Base-by-base conservation (phyloP, 805 yeast genomes). In the Yamadazyma paraphyllophila region DNA sequence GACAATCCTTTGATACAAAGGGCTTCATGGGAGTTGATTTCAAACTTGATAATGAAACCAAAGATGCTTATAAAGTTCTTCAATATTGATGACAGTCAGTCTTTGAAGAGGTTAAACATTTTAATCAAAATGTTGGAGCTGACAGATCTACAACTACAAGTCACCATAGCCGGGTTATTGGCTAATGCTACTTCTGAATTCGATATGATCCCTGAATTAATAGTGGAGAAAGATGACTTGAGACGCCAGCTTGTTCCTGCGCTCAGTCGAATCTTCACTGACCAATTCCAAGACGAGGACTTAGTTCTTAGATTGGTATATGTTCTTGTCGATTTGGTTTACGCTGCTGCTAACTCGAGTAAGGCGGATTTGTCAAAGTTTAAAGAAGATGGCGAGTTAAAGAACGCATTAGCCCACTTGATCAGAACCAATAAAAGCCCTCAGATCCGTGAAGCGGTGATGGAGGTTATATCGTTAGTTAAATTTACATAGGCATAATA, bases 11-110 rank as follows among this genome's bases (percentile, higher is more conserved):
- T 70, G 43, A 60, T 86, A 3, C 88, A 83, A 57, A 67, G 78
- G 41, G 80, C 88, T 0, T 53, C 82, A 0, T 69, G 85, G 62
- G 90, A 86, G 55, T 71, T 86, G 13, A 60, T 84, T 8, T 77
- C 85, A 48, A 86, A 86, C 57, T 59, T 85, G 39, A 74, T 81
- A 56, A 66, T 45, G 32, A 62, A 60, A 24, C 75, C 76, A 0
- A 38, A 49, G 6, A 45, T 69, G 56, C 61, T 80, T 29, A 82
- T 79, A 1, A 78, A 79, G 48, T 75, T 85, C 53, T 85, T 85
- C 66, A 81, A 83, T 53, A 67, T 79, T 12, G 75, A 67, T 9
- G 58, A 55, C 39, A 24, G 48, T 2, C 66, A 58, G 17, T 59
- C 66, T 38, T n/a, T 30, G 25, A 61, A 58, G 25, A 48, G 75